Evolutionary conservation across 495 filamentous ascomycete genomes (phyloP).

Genomic region (Aspergillus cristatus): DNA sequence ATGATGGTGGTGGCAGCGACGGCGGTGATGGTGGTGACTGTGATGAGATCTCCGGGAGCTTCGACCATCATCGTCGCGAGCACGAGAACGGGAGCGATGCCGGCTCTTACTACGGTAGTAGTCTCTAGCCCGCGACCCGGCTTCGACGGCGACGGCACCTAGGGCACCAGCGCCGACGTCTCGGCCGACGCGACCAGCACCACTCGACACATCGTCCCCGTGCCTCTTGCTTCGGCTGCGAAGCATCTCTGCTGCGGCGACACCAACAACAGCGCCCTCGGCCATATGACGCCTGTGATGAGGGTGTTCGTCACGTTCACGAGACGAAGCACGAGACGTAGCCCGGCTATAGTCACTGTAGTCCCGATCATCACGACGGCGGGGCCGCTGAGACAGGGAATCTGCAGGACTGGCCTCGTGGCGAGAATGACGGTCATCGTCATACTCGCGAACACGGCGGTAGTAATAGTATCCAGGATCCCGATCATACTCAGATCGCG

Average conservation of each 20-base stretch:
- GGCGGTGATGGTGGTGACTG: conserved; percentile 23
- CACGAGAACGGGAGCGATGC: conserved; percentile 38
- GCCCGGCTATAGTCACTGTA: conserved; percentile 60
- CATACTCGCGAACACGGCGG: conserved; percentile 47
- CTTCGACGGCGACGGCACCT: conserved; percentile 75
- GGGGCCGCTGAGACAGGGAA: conserved; percentile 44
- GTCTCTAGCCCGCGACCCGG: conserved; percentile 59
- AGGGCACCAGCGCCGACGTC: conserved; percentile 72
- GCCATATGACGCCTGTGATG: conserved; percentile 73
- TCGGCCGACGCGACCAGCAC: conserved; percentile 57
- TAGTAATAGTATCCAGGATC: conserved; percentile 53
- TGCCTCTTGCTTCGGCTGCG: conserved; percentile 55
- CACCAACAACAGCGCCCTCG: conserved; percentile 74
- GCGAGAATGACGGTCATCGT: conserved; percentile 42
- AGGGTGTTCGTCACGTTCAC: conserved; percentile 49
- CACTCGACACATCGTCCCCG: conserved; percentile 47
- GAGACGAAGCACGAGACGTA: conserved; percentile 45
- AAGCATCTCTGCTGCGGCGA: conserved; percentile 65
- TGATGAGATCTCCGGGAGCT: conserved; percentile 20
- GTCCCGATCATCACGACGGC: conserved; percentile 34
- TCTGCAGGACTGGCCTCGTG: conserved; percentile 52
- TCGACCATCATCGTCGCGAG: conserved; percentile 32
- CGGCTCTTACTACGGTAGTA: conserved; percentile 58
- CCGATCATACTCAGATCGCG: conserved; percentile 48
- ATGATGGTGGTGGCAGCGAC: conserved; percentile 26